Conservation (phyloP, 2,329 filamentous ascomycete genomes). For the Fusarium oxysporum region DNA sequence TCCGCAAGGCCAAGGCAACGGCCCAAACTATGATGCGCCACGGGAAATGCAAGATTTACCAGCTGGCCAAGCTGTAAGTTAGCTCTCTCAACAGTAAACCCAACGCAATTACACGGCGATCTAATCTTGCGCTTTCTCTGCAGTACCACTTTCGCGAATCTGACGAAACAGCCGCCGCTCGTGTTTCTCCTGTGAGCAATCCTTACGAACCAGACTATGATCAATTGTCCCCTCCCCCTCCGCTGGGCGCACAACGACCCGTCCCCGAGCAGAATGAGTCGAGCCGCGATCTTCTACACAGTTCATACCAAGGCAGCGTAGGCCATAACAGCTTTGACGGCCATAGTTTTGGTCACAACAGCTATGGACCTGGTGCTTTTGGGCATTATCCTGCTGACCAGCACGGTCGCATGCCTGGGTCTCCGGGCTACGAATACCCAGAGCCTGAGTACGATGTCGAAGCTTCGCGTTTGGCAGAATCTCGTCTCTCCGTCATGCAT, state of each 20-base stretch:
- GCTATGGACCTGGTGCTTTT: conserved; percentile 25
- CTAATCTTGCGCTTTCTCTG: background rate
- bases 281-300: conserved; percentile 31
- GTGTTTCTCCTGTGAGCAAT: conserved; percentile 26
- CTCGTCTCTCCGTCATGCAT: conserved; percentile 30
- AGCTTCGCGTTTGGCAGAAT: conserved; percentile 29
- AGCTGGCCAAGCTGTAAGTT: conserved; percentile 40
- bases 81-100: background rate
- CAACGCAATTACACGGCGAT: background rate
- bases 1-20: conserved; percentile 17
- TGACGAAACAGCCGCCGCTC: conserved; percentile 16
- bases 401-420: conserved; percentile 7
- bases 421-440: conserved; percentile 25
- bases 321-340: conserved; percentile 9
- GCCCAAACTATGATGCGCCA: conserved; percentile 34
- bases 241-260: conserved; percentile 26
- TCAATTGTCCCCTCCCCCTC: conserved; percentile 26
- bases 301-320: conserved; percentile 25
- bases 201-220: conserved; percentile 32
- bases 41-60: conserved; percentile 41
- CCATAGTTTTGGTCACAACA: conserved; percentile 16
- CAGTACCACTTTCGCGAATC: conserved; percentile 38
- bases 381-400: conserved; percentile 30
- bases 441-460: conserved; percentile 35
- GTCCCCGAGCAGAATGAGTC: conserved; percentile 33